Percentiles rank a stretch among this genome's conserved stretches.
Evolutionary conservation across 257 asterid species (phyloP).

Genomic region (Nemophila menziesii): DNA sequence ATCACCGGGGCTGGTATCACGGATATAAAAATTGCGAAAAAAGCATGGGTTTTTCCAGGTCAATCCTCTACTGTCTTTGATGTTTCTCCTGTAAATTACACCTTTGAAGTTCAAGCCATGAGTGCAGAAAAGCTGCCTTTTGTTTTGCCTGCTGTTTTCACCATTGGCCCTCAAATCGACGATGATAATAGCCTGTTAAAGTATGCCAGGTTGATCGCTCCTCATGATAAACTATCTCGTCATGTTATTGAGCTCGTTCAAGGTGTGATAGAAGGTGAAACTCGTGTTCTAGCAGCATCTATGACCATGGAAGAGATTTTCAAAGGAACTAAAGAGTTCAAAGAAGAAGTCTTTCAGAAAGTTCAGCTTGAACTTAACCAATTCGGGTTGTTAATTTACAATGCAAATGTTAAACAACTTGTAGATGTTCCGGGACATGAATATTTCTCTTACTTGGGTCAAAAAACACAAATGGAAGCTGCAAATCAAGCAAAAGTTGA

Average conservation of each 20-base stretch:
- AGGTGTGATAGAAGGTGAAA: constrained; percentile 3
- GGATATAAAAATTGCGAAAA: constrained; percentile 1
- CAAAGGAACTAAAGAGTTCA: not conserved
- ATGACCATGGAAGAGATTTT: constrained; percentile 3
- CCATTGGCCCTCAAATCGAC: constrained; percentile 1
- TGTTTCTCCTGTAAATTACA: constrained; percentile 2
- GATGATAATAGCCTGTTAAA: not conserved
- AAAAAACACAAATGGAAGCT: constrained; percentile 3
- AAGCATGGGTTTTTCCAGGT: constrained; percentile 1
- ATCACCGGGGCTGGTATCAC: constrained; percentile 1
- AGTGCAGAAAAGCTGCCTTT: constrained; percentile 4
- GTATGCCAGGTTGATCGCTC: constrained; percentile 1
- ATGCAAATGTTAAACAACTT: constrained; percentile 3
- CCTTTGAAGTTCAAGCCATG: constrained; percentile 6
- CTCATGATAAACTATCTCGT: not conserved
- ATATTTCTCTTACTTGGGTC: constrained; percentile 3
- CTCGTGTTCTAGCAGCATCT: constrained; percentile 1
- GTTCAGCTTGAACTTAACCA: constrained; percentile 6
- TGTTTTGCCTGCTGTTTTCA: constrained; percentile 1
- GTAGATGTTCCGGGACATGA: constrained; percentile 2
- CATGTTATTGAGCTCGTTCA: constrained; percentile 4
- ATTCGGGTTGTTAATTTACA: constrained; percentile 3
- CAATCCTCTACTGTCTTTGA: not conserved
- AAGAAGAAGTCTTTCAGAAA: constrained; percentile 1
- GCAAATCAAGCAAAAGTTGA: constrained; percentile 6